Percentiles rank a stretch among this genome's conserved stretches.
Evolutionary conservation across 768 basidiomycete species (phyloP).

Genomic region (Suillus brevipes): DNA sequence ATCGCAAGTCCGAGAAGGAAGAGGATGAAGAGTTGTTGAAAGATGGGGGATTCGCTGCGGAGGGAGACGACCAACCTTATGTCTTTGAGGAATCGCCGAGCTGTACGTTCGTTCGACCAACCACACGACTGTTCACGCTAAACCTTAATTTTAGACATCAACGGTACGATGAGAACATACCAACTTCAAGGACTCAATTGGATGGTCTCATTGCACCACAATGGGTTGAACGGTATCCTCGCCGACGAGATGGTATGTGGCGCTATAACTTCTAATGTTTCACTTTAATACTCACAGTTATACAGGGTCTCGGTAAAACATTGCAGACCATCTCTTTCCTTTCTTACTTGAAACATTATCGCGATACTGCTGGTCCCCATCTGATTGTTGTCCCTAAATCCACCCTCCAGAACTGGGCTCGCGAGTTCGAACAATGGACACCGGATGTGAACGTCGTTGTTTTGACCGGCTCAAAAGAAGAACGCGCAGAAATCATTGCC

Average conservation of each 20-base stretch:
- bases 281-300: constrained; percentile 5
- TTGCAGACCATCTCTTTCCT: constrained; percentile 98
- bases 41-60: constrained; percentile 76
- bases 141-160: constrained; percentile 59
- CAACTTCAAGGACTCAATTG: constrained; percentile 96
- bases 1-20: constrained; percentile 96
- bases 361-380: constrained; percentile 76
- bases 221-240: constrained; percentile 94
- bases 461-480: constrained; percentile 86
- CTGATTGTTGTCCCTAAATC: constrained; percentile 98
- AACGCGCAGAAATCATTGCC: constrained; percentile 79
- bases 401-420: constrained; percentile 94
- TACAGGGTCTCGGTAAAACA: constrained; percentile 94
- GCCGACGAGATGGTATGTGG: constrained; percentile 88
- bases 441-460: constrained; percentile 82
- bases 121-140: background rate
- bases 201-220: constrained; percentile 96
- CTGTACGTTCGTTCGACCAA: constrained; percentile 50
- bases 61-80: constrained; percentile 85
- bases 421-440: constrained; percentile 92
- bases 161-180: constrained; percentile 89
- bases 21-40: constrained; percentile 95
- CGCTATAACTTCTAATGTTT: background rate
- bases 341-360: constrained; percentile 88
- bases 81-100: constrained; percentile 94